These are phyloP conservation scores for Viridothelium virens DNA, from an alignment of 495 filamentous ascomycete species.

Conservation along the genomic window DNA sequence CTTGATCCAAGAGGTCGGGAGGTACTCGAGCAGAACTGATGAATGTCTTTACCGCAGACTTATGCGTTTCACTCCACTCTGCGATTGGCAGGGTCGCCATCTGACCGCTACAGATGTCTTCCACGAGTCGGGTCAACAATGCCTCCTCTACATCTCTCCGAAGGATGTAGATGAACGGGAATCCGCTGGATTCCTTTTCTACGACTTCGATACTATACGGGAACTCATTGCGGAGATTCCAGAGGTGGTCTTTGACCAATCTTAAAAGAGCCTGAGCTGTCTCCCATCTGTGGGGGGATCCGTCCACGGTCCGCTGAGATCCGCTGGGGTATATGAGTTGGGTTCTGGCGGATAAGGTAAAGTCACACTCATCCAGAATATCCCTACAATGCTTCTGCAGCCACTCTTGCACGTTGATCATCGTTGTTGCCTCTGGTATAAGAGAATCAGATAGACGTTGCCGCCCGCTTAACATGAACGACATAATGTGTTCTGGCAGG, in stretches of 20 bases:
- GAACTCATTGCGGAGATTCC: constrained; percentile 31
- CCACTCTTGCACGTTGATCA: constrained; percentile 25
- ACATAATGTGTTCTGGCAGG: constrained; percentile 64
- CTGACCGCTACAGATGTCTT: constrained; percentile 31
- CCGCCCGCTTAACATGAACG: constrained; percentile 57
- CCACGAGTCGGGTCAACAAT: constrained; percentile 29
- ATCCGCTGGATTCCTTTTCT: constrained; percentile 27
- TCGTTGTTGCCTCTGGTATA: constrained; percentile 36
- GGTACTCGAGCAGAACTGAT: constrained; percentile 26
- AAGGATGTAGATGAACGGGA: constrained; percentile 41
- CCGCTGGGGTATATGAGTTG: constrained; percentile 60
- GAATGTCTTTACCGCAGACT: constrained; percentile 28
- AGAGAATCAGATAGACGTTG: constrained; percentile 50
- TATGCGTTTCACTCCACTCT: constrained; percentile 19
- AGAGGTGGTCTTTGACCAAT: constrained; percentile 35
- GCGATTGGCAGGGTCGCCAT: constrained; percentile 28
- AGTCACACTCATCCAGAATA: constrained; percentile 34
- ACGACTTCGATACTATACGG: constrained; percentile 42
- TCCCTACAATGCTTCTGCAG: constrained; percentile 27
- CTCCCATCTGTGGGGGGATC: constrained; percentile 54
- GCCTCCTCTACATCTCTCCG: constrained; percentile 34
- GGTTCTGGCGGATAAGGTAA: constrained; percentile 28
- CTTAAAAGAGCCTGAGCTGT: constrained; percentile 38
- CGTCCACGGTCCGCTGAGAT: constrained; percentile 45
- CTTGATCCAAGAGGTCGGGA: constrained; percentile 17